Evolutionary conservation across 768 basidiomycete species (phyloP), one percentile per base, ranked within the genome.

Genomic region (Hericium erinaceus): DNA sequence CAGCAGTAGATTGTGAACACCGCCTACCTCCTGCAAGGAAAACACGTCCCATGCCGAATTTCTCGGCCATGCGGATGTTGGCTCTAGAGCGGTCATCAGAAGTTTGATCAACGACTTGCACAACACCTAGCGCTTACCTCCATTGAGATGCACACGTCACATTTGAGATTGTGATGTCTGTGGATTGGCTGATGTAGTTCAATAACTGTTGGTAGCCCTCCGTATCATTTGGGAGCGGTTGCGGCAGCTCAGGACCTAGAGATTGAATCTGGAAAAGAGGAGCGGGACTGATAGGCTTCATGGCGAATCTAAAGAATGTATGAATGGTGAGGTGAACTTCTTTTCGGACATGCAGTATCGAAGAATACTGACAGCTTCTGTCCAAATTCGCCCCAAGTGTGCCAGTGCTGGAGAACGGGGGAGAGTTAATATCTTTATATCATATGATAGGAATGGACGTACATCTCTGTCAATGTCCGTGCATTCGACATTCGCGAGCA

Each of bases 21-120:
- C 13, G 39, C 69, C 2, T 51, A 77, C 80, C 81, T 62, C 80
- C 80, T 26, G 67, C 74, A 15, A 81, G 52, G 58, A 80, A 80
- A 11, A 75, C 75, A n/a, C 77, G 69, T 1, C 77, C 77, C 4
- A 62, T 57, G 16, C 67, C 61, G 60, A 80, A 75, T 20, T 64
- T 70, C 46, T 79, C 62, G 0, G 73, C 74, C 76, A 80, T 77
- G 10, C 80, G 70, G 28, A 80, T 72, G 62, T 79, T 79, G 1
- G 78, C 73, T 28, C 79, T 75, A 52, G 33, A 58, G 56, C 12
- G 58, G 61, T 46, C 41, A 33, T 41, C 50, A 18, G 20, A 65
- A 16, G 7, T 6, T 26, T 15, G 1, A 15, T 51, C 28, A 7
- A 18, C 18, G 24, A 8, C 38, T 18, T 13, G n/a, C 7, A 33